phyloP scores from a whole-genome alignment of 108 stramenopile species.

The Nitzschia sp. region DNA sequence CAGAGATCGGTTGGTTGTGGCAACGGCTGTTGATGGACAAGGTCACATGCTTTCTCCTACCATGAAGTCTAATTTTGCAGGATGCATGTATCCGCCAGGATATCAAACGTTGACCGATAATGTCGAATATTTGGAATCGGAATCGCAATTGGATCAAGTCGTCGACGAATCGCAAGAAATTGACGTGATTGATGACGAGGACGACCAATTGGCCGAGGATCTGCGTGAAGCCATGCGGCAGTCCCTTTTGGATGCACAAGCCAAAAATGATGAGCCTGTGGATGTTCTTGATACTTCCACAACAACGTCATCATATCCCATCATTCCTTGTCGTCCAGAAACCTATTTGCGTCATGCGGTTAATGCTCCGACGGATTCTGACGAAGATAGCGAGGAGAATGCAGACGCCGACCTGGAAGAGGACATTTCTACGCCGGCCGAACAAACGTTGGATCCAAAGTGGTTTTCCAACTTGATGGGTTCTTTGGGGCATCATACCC shows the following conservation, averaged over 20 bases:
- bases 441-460: conserved; percentile 7
- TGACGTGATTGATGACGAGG: conserved; percentile 1
- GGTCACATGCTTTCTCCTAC: conserved; percentile 31
- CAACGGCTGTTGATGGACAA: conserved; percentile 33
- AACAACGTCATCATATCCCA: neutral
- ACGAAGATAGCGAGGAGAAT: conserved; percentile 13
- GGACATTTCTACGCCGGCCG: neutral
- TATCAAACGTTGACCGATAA: conserved; percentile 60
- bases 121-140: conserved; percentile 66
- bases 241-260: conserved; percentile 21
- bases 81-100: conserved; percentile 62
- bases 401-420: conserved; percentile 3
- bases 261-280: conserved; percentile 23
- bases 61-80: conserved; percentile 54
- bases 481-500: conserved; percentile 21
- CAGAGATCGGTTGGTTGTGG: conserved; percentile 30
- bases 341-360: conserved; percentile 35
- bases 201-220: conserved; percentile 37
- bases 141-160: conserved; percentile 51
- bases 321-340: conserved; percentile 48
- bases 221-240: conserved; percentile 48
- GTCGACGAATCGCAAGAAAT: neutral
- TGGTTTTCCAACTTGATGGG: conserved; percentile 22
- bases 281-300: conserved; percentile 12
- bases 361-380: conserved; percentile 11